Percentiles rank a stretch among this genome's conserved stretches.
Conservation (phyloP, 768 basidiomycete genomes). For the Kwoniella newhampshirensis region DNA sequence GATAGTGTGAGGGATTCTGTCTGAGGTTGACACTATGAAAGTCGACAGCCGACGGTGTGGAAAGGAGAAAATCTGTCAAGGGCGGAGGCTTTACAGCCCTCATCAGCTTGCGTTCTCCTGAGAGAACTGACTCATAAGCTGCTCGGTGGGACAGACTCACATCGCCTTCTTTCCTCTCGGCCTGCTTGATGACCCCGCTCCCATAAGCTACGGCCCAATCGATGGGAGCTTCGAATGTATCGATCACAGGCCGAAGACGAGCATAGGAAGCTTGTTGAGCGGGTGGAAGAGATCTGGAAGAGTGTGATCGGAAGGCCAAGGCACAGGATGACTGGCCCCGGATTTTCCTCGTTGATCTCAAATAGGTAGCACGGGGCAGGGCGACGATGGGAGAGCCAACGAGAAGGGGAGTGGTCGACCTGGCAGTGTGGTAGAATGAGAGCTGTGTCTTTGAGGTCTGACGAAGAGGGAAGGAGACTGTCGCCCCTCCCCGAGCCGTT, state of each 20-base stretch:
- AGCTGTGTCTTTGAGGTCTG: no score
- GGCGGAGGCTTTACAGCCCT: constrained; percentile 57
- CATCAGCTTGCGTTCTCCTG: not conserved
- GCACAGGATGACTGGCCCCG: not conserved
- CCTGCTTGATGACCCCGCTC: constrained; percentile 92
- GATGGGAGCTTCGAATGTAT: constrained; percentile 81
- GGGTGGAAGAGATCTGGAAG: constrained; percentile 2
- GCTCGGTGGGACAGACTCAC: constrained; percentile 17
- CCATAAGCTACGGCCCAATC: constrained; percentile 98
- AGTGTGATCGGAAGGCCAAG: not conserved
- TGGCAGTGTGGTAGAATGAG: no score
- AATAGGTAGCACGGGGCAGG: not conserved
- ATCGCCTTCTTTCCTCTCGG: constrained; percentile 55
- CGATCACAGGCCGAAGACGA: constrained; percentile 58
- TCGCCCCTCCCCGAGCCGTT: no score
- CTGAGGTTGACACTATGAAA: constrained; percentile 96
- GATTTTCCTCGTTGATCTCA: not conserved
- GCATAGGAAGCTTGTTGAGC: constrained; percentile 30
- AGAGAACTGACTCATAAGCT: no score
- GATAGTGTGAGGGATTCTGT: constrained; percentile 87
- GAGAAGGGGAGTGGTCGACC: no score
- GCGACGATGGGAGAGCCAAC: not conserved
- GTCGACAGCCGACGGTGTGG: constrained; percentile 85
- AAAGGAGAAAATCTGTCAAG: constrained; percentile 96
- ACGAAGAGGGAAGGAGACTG: no score